Evolutionary conservation across 2,329 filamentous ascomycete species (phyloP).

Genomic region (Chrysosporium queenslandicum): DNA sequence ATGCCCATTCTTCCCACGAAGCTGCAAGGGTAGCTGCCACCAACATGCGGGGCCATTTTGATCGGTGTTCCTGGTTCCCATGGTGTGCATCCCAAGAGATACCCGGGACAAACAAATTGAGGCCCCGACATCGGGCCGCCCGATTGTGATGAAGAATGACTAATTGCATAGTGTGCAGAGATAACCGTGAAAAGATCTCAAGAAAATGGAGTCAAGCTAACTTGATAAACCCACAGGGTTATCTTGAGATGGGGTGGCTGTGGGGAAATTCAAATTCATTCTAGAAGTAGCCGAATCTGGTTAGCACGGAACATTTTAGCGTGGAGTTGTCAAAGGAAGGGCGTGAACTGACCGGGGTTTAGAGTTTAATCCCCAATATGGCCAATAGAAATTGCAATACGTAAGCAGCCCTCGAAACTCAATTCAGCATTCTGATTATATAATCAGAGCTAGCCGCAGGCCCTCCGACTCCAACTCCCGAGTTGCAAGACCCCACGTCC

Average conservation of each 20-base stretch:
- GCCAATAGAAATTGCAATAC: background rate
- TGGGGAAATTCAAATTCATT: slow-evolving; percentile 1
- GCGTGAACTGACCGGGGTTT: background rate
- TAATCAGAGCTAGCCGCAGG: background rate
- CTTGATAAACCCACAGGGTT: background rate
- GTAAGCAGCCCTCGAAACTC: background rate
- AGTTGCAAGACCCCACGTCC: background rate
- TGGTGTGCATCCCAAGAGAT: background rate
- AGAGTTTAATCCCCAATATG: background rate
- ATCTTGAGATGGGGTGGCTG: background rate
- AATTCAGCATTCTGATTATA: background rate
- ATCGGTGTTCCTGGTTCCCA: background rate
- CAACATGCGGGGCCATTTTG: background rate
- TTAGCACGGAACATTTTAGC: slow-evolving; percentile 1
- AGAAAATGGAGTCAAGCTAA: no score
- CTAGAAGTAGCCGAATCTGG: slow-evolving; percentile 3
- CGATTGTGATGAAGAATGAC: no score
- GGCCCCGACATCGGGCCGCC: background rate
- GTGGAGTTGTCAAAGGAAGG: slow-evolving; percentile 8
- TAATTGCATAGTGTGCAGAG: no score
- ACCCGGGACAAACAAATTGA: background rate
- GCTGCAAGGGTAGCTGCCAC: background rate
- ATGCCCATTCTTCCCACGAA: background rate
- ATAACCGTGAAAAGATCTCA: background rate
- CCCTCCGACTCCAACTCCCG: no score